Evolutionary conservation across 306 rosid genomes (phyloP).

Genomic region (Fragaria vesca): DNA sequence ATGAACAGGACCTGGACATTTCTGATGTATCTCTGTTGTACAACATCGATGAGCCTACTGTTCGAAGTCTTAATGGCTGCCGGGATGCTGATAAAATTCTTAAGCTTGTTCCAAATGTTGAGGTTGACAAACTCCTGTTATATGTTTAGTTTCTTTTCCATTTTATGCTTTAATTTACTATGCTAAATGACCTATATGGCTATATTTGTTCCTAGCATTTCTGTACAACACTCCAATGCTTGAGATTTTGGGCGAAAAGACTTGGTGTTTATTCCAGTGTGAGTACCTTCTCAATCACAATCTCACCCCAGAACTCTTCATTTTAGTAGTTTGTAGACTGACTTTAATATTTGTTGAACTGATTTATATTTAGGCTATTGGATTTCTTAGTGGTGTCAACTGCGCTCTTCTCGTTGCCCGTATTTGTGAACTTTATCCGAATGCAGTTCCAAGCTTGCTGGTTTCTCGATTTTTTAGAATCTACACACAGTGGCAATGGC

Average conservation of each 20-base stretch:
- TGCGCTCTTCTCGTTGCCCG: slow-evolving; percentile 93
- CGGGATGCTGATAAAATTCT: slow-evolving; percentile 90
- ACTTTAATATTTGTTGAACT: not conserved
- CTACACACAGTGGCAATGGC: slow-evolving; percentile 97
- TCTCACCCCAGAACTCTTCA: too few relatives aligned
- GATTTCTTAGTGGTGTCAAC: slow-evolving; percentile 95
- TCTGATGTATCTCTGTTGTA: slow-evolving; percentile 58
- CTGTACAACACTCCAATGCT: slow-evolving; percentile 65
- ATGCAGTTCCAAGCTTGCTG: slow-evolving; percentile 88
- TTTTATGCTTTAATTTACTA: not conserved
- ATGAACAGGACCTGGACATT: slow-evolving; percentile 70
- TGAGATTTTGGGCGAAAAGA: slow-evolving; percentile 89
- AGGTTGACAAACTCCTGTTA: slow-evolving; percentile 45
- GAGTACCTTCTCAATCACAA: slow-evolving; percentile 23
- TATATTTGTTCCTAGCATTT: slow-evolving; percentile 53
- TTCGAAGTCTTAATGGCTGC: slow-evolving; percentile 94
- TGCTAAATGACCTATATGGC: not conserved
- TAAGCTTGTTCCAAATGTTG: slow-evolving; percentile 78
- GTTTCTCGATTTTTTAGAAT: slow-evolving; percentile 94
- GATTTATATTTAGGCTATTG: slow-evolving; percentile 56
- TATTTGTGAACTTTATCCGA: slow-evolving; percentile 89
- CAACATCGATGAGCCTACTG: slow-evolving; percentile 76
- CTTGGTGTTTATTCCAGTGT: slow-evolving; percentile 95
- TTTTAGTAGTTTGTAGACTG: too few relatives aligned
- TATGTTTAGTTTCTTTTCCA: not conserved